Percentiles rank a stretch among this genome's conserved stretches.
phyloP scores from a whole-genome alignment of 2,329 filamentous ascomycete genomes.

The Mollisiaceae sp. region DNA sequence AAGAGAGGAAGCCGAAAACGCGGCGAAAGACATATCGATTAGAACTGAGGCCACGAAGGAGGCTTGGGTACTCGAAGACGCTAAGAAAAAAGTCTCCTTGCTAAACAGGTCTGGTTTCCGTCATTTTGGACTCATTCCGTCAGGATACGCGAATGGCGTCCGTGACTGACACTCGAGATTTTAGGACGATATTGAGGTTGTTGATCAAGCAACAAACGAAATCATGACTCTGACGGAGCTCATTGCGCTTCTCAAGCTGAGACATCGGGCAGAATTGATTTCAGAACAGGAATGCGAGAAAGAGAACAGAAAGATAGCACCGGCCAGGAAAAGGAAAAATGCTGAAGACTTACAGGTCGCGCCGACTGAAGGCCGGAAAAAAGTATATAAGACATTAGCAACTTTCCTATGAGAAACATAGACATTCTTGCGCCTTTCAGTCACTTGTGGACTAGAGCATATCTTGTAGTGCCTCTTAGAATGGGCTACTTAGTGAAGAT shows the following conservation, averaged over 20 bases:
- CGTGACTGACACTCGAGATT: not conserved
- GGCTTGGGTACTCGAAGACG: no score
- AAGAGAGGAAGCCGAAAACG: not conserved
- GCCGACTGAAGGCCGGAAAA: not conserved
- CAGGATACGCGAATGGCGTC: not conserved
- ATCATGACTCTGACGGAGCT: not conserved
- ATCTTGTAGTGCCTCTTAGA: no score
- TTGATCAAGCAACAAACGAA: not conserved
- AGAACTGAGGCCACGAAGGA: not conserved
- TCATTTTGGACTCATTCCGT: not conserved
- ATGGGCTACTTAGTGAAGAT: no score
- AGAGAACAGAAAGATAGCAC: not conserved
- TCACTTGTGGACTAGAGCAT: no score
- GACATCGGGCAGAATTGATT: not conserved
- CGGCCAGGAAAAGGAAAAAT: not conserved
- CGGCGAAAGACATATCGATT: not conserved
- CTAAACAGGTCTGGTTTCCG: not conserved
- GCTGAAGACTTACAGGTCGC: not conserved
- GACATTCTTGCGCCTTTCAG: no score
- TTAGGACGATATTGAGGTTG: not conserved
- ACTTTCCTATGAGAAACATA: no score
- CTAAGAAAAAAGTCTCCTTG: not conserved
- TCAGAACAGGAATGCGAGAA: not conserved
- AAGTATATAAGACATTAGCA: not conserved
- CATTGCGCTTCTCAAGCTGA: not conserved